Conservation (phyloP, 306 rosid species). For the Dryas alaskensis region DNA sequence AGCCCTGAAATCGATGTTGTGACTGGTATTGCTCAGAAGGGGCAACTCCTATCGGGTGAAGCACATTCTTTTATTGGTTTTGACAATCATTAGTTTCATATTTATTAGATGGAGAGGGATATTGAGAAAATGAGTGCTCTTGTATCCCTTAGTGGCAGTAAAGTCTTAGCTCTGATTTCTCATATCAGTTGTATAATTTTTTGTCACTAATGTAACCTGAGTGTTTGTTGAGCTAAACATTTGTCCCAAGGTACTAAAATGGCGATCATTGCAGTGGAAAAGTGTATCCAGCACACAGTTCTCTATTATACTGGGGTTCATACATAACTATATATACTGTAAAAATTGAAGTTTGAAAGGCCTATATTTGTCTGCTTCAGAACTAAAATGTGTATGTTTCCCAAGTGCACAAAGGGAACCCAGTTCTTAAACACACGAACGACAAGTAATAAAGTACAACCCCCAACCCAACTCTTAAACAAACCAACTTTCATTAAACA, state of each 20-base stretch:
- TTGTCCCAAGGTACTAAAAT: not conserved
- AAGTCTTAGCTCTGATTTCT: not conserved
- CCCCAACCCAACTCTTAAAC: too few relatives aligned
- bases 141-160: not conserved
- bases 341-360: too few relatives aligned
- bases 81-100: slow-evolving; percentile 3
- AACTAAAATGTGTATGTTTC: too few relatives aligned
- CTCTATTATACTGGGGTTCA: too few relatives aligned
- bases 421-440: too few relatives aligned
- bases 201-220: not conserved
- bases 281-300: not conserved
- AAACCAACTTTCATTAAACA: too few relatives aligned
- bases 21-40: slow-evolving; percentile 9
- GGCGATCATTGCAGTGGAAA: not conserved
- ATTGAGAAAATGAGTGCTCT: not conserved
- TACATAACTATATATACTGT: too few relatives aligned
- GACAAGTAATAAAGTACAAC: too few relatives aligned
- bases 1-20: slow-evolving; percentile 42
- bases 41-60: slow-evolving; percentile 15
- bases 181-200: slow-evolving; percentile 3
- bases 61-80: slow-evolving; percentile 16
- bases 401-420: too few relatives aligned
- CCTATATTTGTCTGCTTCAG: too few relatives aligned
- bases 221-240: not conserved
- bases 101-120: not conserved